Conservation (phyloP, 2,329 filamentous ascomycete species). For the Aspergillus sclerotialis region DNA sequence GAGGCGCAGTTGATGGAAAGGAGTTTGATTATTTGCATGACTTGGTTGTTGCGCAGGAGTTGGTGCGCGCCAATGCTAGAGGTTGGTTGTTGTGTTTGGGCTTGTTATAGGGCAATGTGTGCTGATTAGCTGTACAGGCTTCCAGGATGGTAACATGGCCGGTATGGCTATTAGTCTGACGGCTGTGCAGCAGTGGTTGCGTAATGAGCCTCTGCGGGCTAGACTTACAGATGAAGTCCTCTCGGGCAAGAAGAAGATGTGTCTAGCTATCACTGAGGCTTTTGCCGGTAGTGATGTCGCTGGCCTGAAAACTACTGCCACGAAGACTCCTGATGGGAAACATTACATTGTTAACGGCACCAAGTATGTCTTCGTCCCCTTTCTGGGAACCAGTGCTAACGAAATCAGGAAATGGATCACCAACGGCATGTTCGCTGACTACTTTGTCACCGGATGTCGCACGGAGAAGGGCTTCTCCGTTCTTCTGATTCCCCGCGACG, state of each 20-base stretch:
- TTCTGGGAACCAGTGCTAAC: conserved; percentile 3
- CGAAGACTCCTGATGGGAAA: conserved; percentile 67
- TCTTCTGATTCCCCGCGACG: conserved; percentile 64
- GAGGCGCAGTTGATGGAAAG: conserved; percentile 64
- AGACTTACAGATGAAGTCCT: conserved; percentile 66
- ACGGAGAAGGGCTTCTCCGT: conserved; percentile 75
- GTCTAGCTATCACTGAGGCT: conserved; percentile 79
- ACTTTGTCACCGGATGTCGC: conserved; percentile 74
- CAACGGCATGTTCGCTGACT: conserved; percentile 72
- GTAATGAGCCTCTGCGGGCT: conserved; percentile 58
- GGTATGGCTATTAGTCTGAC: conserved; percentile 80
- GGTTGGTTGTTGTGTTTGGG: conserved; percentile 28
- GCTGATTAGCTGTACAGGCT: conserved; percentile 39
- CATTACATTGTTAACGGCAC: conserved; percentile 54
- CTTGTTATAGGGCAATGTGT: background rate
- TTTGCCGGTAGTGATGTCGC: conserved; percentile 82
- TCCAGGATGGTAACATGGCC: conserved; percentile 80
- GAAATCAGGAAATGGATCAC: conserved; percentile 77
- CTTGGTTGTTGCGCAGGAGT: conserved; percentile 67
- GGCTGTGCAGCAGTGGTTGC: conserved; percentile 71
- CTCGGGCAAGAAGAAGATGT: conserved; percentile 79
- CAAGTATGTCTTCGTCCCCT: conserved; percentile 17
- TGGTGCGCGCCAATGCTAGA: conserved; percentile 61
- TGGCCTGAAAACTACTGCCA: conserved; percentile 68
- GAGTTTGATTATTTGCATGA: conserved; percentile 88